Base-by-base conservation (phyloP, 352 stramenopile species). In the Thalassiosira hispida region DNA sequence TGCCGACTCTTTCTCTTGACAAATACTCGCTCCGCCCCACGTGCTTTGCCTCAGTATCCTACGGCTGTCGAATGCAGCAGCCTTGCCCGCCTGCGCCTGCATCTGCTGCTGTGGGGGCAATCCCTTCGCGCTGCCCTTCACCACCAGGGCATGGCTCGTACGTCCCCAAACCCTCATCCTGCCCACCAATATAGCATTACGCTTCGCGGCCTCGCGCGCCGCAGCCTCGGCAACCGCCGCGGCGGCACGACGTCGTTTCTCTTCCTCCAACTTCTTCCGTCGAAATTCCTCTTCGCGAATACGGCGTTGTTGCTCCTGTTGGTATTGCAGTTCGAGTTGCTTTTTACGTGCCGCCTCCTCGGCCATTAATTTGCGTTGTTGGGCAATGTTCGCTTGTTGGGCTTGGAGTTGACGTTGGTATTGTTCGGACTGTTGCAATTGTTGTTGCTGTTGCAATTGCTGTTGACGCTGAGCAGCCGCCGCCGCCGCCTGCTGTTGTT, bases 81-180 rank as follows among this genome's bases (percentile, higher is more conserved):
- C 25, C n/a, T 14, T 46, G 14, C n/a, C 56, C 12, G 27, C 9
- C 40, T 42, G 51, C 52, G 49, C 9, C 35, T 64, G 22, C 23
- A 46, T n/a, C 16, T 55, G 52, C 25, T 56, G 42, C 29, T n/a
- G 18, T 53, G 51, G 65, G 18, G 62, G 33, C 47, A 77, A 60
- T 22, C 69, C 71, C 60, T 76, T 81, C 2, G 65, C 65, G 31
- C 59, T 38, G 20, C 61, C 33, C 25, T 71, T 77, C 18, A 81
- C 71, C 22, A 84, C 64, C 61, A 87, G 52, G 12, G 60, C 75
- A 42, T 61, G 72, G 16, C 66, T 71, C 1, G 47, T 77, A 18
- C 80, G 46, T 12, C 75, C 70, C 80, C 80, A 84, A 16, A 49
- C 38, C 55, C 79, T 81, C 64, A 79, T 77, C n/a, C 47, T 62